Evolutionary conservation across 2,329 filamentous ascomycete genomes (phyloP), one percentile per base, ranked within the genome.

Genomic region (Hyphodiscus sp.): DNA sequence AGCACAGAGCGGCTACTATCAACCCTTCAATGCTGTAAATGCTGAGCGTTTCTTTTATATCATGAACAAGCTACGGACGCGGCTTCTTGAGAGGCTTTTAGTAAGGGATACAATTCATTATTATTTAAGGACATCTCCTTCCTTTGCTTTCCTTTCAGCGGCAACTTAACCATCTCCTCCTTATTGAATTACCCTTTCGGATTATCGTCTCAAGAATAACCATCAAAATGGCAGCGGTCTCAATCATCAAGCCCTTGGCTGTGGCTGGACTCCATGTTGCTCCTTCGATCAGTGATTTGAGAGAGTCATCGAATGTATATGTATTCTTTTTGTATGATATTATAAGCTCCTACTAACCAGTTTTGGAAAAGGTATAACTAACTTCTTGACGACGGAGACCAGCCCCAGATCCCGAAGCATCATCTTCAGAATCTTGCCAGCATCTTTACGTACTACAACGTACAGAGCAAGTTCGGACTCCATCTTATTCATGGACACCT

Each of bases 361-460:
- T 46, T n/a, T 20, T 46, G 18, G 44, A 46, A 46, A 46, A 46
- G 44, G 18, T 46, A 46, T 46, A 46, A 46, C 44, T 20, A 46
- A 46, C 44, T 46, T 46, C 44, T 46, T 46, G 18, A 46, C 18
- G 18, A 46, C 18, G 18, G 44, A 46, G 44, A 46, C 44, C 18
- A 46, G 44, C 44, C 44, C 23, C 18, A 46, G 44, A 20, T 46
- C 44, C 44, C 18, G 23, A 8, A 46, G 15, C 18, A 29, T 50
- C 30, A 50, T 43, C 38, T 50, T 29, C 13, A 50, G 38, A 50
- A 50, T 43, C 47, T 50, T 19, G 47, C 47, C 18, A 46, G 47
- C 9, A 42, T 50, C 29, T 50, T 50, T 20, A 26, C 26, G 9
- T 13, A 20, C 18, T 50, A 50, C 19, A 50, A 50, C 19, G 30